phyloP scores from a whole-genome alignment of 2,329 filamentous ascomycete genomes.

The Graphiopsis chlorocephala region DNA sequence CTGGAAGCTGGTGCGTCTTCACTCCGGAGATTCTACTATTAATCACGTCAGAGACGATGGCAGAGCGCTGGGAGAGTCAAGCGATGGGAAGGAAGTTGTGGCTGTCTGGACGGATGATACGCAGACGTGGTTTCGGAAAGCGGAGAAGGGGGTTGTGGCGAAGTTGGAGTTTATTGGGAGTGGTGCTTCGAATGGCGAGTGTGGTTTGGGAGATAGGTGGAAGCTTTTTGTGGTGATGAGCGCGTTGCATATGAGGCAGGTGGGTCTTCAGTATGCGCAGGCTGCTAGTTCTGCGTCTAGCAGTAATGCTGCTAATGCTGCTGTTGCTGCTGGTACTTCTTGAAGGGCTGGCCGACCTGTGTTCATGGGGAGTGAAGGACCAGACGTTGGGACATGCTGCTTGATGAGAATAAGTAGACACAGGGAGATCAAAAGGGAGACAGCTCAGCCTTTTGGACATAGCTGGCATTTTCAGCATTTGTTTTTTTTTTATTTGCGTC shows the following conservation, averaged over 20 bases:
- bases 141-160: conserved; percentile 20
- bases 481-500: neutral
- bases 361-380: too few species aligned
- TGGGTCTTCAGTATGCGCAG: neutral
- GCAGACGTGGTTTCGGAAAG: conserved; percentile 13
- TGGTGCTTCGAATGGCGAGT: conserved; percentile 10
- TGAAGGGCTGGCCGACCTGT: too few species aligned
- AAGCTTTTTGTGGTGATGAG: conserved; percentile 19
- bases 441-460: neutral
- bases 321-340: neutral
- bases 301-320: neutral
- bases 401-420: neutral
- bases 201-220: conserved; percentile 19
- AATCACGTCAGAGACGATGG: neutral
- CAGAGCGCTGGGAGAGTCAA: conserved; percentile 10
- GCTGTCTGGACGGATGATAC: conserved; percentile 22
- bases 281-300: neutral
- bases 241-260: conserved; percentile 17
- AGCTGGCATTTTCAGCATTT: neutral
- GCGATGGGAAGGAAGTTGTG: conserved; percentile 24
- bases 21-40: conserved; percentile 3
- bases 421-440: neutral
- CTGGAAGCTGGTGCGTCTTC: conserved; percentile 21
- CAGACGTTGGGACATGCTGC: neutral
- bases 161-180: conserved; percentile 21